Evolutionary conservation across 23 red algal species (phyloP).

Genomic region (Agarophyton chilense): DNA sequence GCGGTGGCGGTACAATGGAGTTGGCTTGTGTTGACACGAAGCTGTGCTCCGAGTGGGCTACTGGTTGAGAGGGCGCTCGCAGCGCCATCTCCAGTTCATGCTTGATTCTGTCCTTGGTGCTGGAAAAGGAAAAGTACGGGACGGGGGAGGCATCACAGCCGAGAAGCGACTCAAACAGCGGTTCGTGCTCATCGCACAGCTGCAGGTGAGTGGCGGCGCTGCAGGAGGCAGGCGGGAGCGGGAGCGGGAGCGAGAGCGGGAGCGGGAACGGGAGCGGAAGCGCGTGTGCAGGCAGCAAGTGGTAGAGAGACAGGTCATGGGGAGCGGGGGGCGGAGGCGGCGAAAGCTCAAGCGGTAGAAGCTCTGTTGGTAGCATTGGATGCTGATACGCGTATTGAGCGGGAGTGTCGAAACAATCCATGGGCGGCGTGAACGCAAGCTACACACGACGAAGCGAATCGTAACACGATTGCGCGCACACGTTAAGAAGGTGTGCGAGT

Average conservation of each 20-base stretch:
- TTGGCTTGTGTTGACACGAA: background rate
- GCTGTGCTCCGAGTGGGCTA: background rate
- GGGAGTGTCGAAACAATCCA: background rate
- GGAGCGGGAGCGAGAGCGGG: too few species aligned
- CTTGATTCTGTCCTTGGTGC: slow-evolving; percentile 7
- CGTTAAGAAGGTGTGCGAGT: too few species aligned
- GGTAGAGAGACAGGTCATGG: background rate
- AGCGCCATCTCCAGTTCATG: background rate
- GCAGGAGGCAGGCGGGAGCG: background rate
- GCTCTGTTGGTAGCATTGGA: background rate
- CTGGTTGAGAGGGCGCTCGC: background rate
- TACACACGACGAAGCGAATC: too few species aligned
- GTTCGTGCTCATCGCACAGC: background rate
- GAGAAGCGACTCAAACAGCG: background rate
- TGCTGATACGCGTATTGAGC: background rate
- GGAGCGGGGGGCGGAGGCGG: background rate
- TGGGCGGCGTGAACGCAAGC: too few species aligned
- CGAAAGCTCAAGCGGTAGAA: background rate
- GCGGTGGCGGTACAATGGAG: too few species aligned
- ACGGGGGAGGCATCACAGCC: too few species aligned
- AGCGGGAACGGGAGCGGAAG: background rate
- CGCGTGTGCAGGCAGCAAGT: background rate
- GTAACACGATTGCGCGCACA: too few species aligned
- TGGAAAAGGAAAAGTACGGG: too few species aligned
- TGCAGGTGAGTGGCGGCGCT: background rate